These are phyloP conservation scores for Magnaporthiopsis incrustans DNA, from an alignment of 2,329 filamentous ascomycete species.

Conservation along the genomic window DNA sequence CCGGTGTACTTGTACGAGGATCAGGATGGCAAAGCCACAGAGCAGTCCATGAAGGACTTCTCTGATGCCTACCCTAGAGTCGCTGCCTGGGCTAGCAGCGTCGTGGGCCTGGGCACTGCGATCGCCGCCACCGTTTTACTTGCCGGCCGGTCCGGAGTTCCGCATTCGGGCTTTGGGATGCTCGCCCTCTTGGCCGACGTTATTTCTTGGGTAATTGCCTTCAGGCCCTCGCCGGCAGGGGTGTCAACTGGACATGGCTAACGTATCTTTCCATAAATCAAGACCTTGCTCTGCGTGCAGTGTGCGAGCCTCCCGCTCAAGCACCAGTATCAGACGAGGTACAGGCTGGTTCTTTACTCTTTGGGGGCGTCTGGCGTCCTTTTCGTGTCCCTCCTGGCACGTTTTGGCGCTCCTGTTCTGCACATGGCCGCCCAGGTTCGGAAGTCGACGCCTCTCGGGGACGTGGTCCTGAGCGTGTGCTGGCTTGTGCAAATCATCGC, in stretches of 20 bases:
- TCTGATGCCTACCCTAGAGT: slow-evolving; percentile 20
- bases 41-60: slow-evolving; percentile 23
- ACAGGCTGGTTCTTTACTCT: slow-evolving; percentile 18
- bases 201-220: slow-evolving; percentile 16
- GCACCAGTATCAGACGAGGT: slow-evolving; percentile 20
- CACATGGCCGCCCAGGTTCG: slow-evolving; percentile 15
- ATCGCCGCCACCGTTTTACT: slow-evolving; percentile 16
- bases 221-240: background rate
- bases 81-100: slow-evolving; percentile 17
- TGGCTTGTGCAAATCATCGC: slow-evolving; percentile 19
- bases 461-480: slow-evolving; percentile 15
- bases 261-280: background rate
- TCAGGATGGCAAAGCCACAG: slow-evolving; percentile 23
- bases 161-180: background rate
- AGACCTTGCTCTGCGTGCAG: slow-evolving; percentile 21
- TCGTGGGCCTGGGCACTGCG: slow-evolving; percentile 19
- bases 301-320: slow-evolving; percentile 20
- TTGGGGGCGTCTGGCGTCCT: slow-evolving; percentile 18
- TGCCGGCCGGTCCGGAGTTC: slow-evolving; percentile 1
- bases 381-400: slow-evolving; percentile 16
- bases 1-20: slow-evolving; percentile 20
- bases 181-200: slow-evolving; percentile 17
- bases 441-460: slow-evolving; percentile 5
- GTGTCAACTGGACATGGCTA: background rate
- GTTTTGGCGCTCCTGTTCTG: slow-evolving; percentile 16